Percentiles rank a stretch among this genome's conserved stretches.
phyloP scores from a whole-genome alignment of 2,329 filamentous ascomycete genomes.

The Sclerotinia subarctica region DNA sequence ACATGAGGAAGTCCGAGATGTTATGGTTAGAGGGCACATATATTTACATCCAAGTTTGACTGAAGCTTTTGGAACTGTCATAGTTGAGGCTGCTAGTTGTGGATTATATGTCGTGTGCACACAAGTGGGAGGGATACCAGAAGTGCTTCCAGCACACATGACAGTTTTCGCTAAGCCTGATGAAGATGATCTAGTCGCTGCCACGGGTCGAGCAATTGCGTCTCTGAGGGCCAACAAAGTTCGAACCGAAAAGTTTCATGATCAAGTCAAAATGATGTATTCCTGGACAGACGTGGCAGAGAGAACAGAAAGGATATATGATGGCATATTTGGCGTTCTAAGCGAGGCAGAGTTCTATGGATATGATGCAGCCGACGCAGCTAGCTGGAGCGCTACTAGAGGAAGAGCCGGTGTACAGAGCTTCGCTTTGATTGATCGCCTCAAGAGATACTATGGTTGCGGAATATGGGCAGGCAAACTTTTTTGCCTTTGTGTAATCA shows the following conservation, averaged over 20 bases:
- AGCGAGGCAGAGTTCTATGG: conserved; percentile 87
- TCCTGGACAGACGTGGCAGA: conserved; percentile 95
- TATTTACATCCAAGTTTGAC: conserved; percentile 94
- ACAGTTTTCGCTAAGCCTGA: conserved; percentile 96
- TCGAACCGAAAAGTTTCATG: conserved; percentile 89
- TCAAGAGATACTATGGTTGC: conserved; percentile 97
- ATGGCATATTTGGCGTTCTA: conserved; percentile 85
- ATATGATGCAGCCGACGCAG: conserved; percentile 62
- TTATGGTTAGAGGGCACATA: conserved; percentile 96
- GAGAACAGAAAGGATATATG: conserved; percentile 91
- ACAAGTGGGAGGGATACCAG: conserved; percentile 92
- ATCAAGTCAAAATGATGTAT: conserved; percentile 98
- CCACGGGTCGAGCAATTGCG: conserved; percentile 84
- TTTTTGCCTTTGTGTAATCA: conserved; percentile 89
- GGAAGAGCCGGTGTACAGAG: conserved; percentile 70
- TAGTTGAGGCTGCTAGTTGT: conserved; percentile 94
- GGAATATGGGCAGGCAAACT: conserved; percentile 98
- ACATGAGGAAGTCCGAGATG: conserved; percentile 93
- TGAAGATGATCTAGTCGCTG: conserved; percentile 88
- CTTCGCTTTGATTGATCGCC: conserved; percentile 87
- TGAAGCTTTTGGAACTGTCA: conserved; percentile 95
- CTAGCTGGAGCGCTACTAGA: conserved; percentile 66
- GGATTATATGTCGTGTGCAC: conserved; percentile 96
- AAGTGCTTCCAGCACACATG: conserved; percentile 95
- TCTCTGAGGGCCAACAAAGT: conserved; percentile 82